A percentile compares a stretch with the other conserved stretches of the same genome.
Evolutionary conservation across 2,329 filamentous ascomycete species (phyloP).

Genomic region (Xylariaceae sp.): DNA sequence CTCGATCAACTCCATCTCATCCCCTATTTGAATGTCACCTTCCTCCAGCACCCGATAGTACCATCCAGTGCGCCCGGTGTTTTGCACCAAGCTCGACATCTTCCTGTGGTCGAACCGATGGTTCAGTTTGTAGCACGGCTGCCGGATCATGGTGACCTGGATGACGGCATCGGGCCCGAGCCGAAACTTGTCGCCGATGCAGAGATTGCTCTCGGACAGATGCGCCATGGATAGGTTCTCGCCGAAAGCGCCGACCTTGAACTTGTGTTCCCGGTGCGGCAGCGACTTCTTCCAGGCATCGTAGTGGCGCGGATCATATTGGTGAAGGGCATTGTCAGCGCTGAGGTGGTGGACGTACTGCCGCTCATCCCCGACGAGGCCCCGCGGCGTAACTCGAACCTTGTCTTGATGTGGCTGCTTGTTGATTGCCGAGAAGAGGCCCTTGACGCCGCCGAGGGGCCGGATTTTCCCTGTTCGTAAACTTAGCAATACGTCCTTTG

Average conservation of each 20-base stretch:
- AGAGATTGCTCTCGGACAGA: conserved; percentile 65
- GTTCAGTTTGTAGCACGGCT: conserved; percentile 70
- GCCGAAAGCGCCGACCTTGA: conserved; percentile 62
- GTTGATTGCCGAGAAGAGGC: conserved; percentile 57
- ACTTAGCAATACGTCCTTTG: conserved; percentile 54
- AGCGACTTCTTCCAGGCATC: conserved; percentile 53
- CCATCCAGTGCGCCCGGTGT: conserved; percentile 63
- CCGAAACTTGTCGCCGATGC: conserved; percentile 64
- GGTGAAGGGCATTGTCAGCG: conserved; percentile 64
- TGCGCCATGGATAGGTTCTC: conserved; percentile 61
- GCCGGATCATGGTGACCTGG: conserved; percentile 62
- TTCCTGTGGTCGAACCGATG: conserved; percentile 65
- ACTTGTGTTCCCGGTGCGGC: conserved; percentile 52
- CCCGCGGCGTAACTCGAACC: conserved; percentile 49
- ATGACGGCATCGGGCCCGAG: conserved; percentile 51
- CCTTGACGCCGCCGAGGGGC: conserved; percentile 51
- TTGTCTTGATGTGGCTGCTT: conserved; percentile 49
- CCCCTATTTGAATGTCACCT: conserved; percentile 57
- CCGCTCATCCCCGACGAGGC: conserved; percentile 63
- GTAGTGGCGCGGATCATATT: conserved; percentile 62
- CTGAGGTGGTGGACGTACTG: conserved; percentile 61
- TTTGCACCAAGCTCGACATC: conserved; percentile 60
- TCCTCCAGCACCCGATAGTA: conserved; percentile 62
- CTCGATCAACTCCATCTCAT: conserved; percentile 57
- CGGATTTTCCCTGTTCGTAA: conserved; percentile 60